These are phyloP conservation scores for Penicillium sp. DNA, from an alignment of 2,329 filamentous ascomycete genomes.

Conservation along the genomic window DNA sequence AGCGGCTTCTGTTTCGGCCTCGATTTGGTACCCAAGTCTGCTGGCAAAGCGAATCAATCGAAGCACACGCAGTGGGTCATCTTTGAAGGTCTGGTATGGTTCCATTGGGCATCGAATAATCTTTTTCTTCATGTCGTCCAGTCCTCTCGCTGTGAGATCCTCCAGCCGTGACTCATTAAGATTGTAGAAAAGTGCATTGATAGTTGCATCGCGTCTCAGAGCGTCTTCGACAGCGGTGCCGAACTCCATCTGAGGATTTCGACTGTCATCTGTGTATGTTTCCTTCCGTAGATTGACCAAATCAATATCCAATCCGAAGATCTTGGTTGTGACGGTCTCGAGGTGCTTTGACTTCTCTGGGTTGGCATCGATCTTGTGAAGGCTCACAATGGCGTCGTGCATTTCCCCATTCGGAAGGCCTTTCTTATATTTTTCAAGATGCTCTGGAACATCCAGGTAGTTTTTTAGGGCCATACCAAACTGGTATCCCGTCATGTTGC, in stretches of 20 bases:
- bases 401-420: slow-evolving; percentile 50
- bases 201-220: slow-evolving; percentile 80
- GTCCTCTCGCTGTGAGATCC: slow-evolving; percentile 73
- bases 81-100: slow-evolving; percentile 87
- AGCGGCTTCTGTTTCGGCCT: slow-evolving; percentile 61
- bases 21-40: slow-evolving; percentile 75
- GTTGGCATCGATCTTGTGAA: slow-evolving; percentile 88
- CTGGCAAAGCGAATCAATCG: slow-evolving; percentile 88
- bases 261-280: slow-evolving; percentile 81
- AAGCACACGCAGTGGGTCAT: slow-evolving; percentile 85
- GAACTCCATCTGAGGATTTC: slow-evolving; percentile 90
- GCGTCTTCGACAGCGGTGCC: slow-evolving; percentile 90
- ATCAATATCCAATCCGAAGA: slow-evolving; percentile 86
- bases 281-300: slow-evolving; percentile 93
- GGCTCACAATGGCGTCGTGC: slow-evolving; percentile 64
- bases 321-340: slow-evolving; percentile 81
- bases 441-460: slow-evolving; percentile 41
- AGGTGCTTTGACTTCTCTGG: slow-evolving; percentile 96
- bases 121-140: slow-evolving; percentile 68
- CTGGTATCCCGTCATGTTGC: slow-evolving; percentile 49
- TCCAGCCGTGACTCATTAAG: slow-evolving; percentile 75
- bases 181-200: slow-evolving; percentile 97
- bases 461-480: slow-evolving; percentile 46
- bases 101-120: slow-evolving; percentile 83
- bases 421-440: slow-evolving; percentile 44